Base-by-base conservation (phyloP, 176 grass and related monocot species). In the Aechmea fasciata region DNA sequence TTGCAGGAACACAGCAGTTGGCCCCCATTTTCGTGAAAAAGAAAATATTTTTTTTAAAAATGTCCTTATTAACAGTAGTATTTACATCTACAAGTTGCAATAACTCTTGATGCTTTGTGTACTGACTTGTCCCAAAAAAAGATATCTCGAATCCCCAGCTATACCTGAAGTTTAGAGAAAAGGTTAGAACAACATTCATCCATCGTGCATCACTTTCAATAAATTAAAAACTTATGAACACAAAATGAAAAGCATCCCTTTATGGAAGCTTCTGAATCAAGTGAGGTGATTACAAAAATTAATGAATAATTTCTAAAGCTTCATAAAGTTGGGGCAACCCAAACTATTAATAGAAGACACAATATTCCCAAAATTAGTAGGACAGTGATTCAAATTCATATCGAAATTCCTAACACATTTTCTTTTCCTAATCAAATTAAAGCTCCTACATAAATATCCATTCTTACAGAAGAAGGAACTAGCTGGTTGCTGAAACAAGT, bases 1-100 rank as follows among this genome's bases (percentile, higher is more conserved):
- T 91, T 64, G 77, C 69, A 67, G 80, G 84, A 72, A 86, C 67
- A 77, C 88, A 87, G n/a, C 88, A 91, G 54, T 70, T 81, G 26
- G 84, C 84, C 12, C 88, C 81, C 84, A 91, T 91, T 48, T 69
- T 82, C 57, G 19, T 47, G 52, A 15, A 11, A 12, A 69, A 74
- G 67, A 84, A 65, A 12, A 67, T 63, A 48, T 10, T 64, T 52
- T 7, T 7, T 41, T 41, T 7, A 41, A 79, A 75, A 53, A 9
- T 49, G 48, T 26, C 29, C 14, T n/a, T 9, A 2, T 61, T n/a
- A 61, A 61, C 55, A 61, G 22, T 22, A 13, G 55, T 19, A 61
- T 61, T 61, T 18, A 22, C 13, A 61, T 61, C 20, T 55, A 18
- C 13, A 61, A 61, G 17, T 9, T 8, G 15, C 15, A 20, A 19